Evolutionary conservation across 352 stramenopile genomes (phyloP), one percentile per base, ranked within the genome.

Genomic region (Phytopythium chamaehyphon): DNA sequence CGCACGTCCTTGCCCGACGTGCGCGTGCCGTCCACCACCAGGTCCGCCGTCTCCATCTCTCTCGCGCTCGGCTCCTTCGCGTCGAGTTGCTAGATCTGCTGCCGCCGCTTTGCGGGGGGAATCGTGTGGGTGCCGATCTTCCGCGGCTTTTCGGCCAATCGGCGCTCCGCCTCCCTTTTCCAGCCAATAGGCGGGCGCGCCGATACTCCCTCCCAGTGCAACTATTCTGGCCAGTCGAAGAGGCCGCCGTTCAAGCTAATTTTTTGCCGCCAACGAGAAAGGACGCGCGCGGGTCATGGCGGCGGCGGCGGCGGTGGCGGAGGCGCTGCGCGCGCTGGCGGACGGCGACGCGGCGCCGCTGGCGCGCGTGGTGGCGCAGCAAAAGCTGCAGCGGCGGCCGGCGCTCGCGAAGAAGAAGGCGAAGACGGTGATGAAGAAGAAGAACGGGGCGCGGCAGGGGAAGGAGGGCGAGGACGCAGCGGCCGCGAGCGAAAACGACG

Each of bases 1-100:
- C 93, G 86, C 60, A 98, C 88, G 58, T 98, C 93, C 66, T 97
- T 90, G 63, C 91, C 91, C 44, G 90, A 93, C 63, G 88, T 95
- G 55, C 89, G 82, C 66, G 84, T 93, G 56, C 90, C 89, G 65
- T 96, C 85, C 50, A 97, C 84, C 42, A 95, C 83, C n/a, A 93
- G 69, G 64, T 95, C 84, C 40, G 79, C 69, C 43, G 77, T 89
- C 60, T 85, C 73, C 73, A 83, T 82, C 4, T 19, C 69, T 53
- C 26, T 10, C 39, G 24, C 11, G 37, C 21, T 10, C n/a, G 19
- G 12, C 9, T 31, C 19, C 40, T 46, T 18, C 40, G 26, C 15
- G n/a, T 40, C 15, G 23, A 47, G 48, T 3, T 26, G 14, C 31
- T 42, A 35, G 5, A 9, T 51, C 16, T 59, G 21, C 19, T 62